Conservation (phyloP, 1,284 basidiomycete species). For the Cryptococcus sp. region DNA sequence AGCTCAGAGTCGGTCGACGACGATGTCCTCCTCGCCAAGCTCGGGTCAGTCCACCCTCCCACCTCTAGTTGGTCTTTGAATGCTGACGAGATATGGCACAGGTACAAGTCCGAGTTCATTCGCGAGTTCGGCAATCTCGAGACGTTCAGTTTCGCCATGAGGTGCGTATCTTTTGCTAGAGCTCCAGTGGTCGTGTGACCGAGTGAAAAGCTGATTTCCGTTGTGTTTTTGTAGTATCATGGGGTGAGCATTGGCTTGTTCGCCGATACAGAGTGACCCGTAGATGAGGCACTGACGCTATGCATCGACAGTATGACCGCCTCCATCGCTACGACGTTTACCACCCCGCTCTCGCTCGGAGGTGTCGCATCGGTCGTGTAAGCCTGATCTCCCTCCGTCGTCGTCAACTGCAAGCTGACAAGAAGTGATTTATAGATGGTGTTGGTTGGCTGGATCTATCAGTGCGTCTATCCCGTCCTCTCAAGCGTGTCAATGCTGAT, state of each 20-base stretch:
- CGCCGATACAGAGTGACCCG: background rate
- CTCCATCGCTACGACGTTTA: slow-evolving; percentile 47
- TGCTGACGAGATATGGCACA: background rate
- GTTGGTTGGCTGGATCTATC: slow-evolving; percentile 44
- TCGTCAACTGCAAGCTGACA: slow-evolving; percentile 1
- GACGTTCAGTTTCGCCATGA: slow-evolving; percentile 47
- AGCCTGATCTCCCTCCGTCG: slow-evolving; percentile 1
- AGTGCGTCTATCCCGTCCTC: slow-evolving; percentile 17
- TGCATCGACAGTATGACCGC: slow-evolving; percentile 24
- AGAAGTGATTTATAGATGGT: slow-evolving; percentile 25
- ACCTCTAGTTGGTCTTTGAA: background rate
- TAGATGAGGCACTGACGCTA: background rate
- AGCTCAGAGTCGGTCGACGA: slow-evolving; percentile 17
- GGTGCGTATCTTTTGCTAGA: slow-evolving; percentile 8
- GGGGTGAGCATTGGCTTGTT: slow-evolving; percentile 16
- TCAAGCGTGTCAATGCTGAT: background rate
- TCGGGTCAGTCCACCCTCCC: slow-evolving; percentile 16
- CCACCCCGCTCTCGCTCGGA: slow-evolving; percentile 37
- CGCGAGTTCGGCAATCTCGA: slow-evolving; percentile 47
- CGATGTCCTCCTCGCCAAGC: slow-evolving; percentile 24
- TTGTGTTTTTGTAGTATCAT: slow-evolving; percentile 21
- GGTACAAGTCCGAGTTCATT: slow-evolving; percentile 42
- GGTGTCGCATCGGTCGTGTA: slow-evolving; percentile 41
- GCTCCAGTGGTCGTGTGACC: background rate
- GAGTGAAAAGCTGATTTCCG: slow-evolving; percentile 4